Evolutionary conservation across 345 rosid species (phyloP), one percentile per base, ranked within the genome.

Genomic region (Pistacia integerrima): DNA sequence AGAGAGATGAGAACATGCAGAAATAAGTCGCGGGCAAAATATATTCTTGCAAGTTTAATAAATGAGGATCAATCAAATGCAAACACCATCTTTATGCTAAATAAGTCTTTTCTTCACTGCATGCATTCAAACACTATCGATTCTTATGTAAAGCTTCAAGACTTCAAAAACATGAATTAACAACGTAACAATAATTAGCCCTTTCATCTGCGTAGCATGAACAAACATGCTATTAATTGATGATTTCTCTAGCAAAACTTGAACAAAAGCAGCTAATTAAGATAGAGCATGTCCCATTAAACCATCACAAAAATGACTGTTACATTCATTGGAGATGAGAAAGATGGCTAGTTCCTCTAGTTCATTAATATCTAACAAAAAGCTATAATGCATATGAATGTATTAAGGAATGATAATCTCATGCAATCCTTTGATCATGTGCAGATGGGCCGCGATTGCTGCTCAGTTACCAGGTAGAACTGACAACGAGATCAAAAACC

Each of bases 381-480:
- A 46, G 11, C 14, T 25, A 20, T 44, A 16, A 25, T 14, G 36
- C 38, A 68, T 49, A 7, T 14, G 14, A 5, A 17, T 36, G 25
- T 49, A 68, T 2, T 58, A 12, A n/a, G 20, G 8, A 59, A 30
- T 51, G 52, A 61, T 33, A 54, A 11, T 51, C 51, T 57, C 9
- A 56, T 58, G 49, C 9, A 67, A 54, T 67, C 67, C 14, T n/a
- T 63, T 41, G 46, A 41, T 67, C 28, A 33, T 76, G 20, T 73
- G 63, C 84, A 87, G 91, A 78, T 90, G 91, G 93, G 83, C 93
- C 5, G 77, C 87, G 11, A 90, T 90, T 76, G 91, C 93, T 36
- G 82, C 91, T 5, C 48, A 86, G 65, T 81, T 90, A 69, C 93
- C 88, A 0, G 91, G 91, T 56, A 79, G 93, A 82, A 83, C 88